Evolutionary conservation across 2,329 filamentous ascomycete species (phyloP).

Genomic region (Rosellinia necatrix): DNA sequence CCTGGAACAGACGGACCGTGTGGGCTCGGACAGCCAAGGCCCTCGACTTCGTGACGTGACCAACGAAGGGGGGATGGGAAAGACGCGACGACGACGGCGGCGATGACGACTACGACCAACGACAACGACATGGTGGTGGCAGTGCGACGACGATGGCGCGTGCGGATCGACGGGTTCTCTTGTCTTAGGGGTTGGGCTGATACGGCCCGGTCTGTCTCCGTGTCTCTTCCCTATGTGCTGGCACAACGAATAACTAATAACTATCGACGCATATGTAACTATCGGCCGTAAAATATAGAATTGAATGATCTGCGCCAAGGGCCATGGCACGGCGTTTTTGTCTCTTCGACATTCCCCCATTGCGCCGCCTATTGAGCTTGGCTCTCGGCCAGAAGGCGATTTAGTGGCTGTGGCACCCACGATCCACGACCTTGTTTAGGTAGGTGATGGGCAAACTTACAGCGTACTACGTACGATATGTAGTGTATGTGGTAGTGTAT

Average conservation of each 20-base stretch:
- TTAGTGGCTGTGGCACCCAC: slow-evolving; percentile 3
- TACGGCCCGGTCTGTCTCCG: too few species aligned
- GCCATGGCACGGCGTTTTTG: slow-evolving; percentile 7
- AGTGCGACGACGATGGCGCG: not conserved
- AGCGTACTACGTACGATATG: too few species aligned
- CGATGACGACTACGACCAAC: too few species aligned
- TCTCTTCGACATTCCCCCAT: too few species aligned
- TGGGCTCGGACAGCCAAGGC: slow-evolving; percentile 19
- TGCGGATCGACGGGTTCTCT: not conserved
- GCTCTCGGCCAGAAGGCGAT: slow-evolving; percentile 1
- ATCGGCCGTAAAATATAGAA: not conserved
- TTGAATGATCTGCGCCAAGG: slow-evolving; percentile 17
- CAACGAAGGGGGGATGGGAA: too few species aligned
- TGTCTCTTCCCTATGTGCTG: not conserved
- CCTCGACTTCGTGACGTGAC: not conserved
- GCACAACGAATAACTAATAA: not conserved
- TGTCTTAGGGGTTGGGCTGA: too few species aligned
- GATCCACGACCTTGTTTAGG: too few species aligned
- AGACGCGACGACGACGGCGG: too few species aligned
- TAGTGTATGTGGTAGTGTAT: not conserved
- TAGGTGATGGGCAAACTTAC: not conserved
- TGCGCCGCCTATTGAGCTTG: slow-evolving; percentile 1
- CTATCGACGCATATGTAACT: not conserved
- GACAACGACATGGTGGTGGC: not conserved
- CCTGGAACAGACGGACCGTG: too few species aligned